Evolutionary conservation across 768 basidiomycete genomes (phyloP), one percentile per base, ranked within the genome.

Genomic region (Lactarius indigo): DNA sequence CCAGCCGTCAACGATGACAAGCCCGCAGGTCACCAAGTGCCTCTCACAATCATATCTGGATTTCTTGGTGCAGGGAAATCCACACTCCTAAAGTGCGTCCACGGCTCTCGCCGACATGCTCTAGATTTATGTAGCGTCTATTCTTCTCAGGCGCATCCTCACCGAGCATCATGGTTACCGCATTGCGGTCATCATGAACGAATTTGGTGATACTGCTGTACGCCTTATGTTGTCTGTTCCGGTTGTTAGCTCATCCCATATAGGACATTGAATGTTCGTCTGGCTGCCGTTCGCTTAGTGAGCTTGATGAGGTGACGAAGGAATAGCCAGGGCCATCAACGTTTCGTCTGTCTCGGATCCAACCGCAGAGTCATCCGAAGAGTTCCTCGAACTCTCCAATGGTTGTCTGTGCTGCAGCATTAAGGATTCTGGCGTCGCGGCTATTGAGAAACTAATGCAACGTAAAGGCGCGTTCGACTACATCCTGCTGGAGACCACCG

Each of bases 401-500:
- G 97, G 97, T 20, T 98, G 97, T 76, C 76, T 99, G n/a, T 99
- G 97, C 77, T 99, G 97, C 75, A 96, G 94, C 66, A 92, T 98
- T 79, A 96, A 97, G 72, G 96, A 98, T 74, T 82, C 87, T 13
- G 97, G 97, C 2, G 84, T 92, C 0, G 92, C 94, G 26, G 94
- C 97, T 8, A 97, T 99, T 61, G 94, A 97, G 76, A 91, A 91
- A 72, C 80, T 98, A 64, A 93, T 95, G 91, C 79, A 84, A 70
- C 84, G 86, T 62, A 93, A 90, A 73, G 94, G 94, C 30, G 84
- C 85, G 1, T 96, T 98, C 74, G 97, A 98, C 77, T 90, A 98
- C 76, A 97, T 99, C 69, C 79, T 99, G 52, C 82, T 99, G 18
- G 97, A 99, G 78, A 92, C 96, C 2, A 98, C 97, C 0, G 96